Evolutionary conservation across 768 basidiomycete genomes (phyloP), one percentile per base, ranked within the genome.

Genomic region (Tulasnella sp.): DNA sequence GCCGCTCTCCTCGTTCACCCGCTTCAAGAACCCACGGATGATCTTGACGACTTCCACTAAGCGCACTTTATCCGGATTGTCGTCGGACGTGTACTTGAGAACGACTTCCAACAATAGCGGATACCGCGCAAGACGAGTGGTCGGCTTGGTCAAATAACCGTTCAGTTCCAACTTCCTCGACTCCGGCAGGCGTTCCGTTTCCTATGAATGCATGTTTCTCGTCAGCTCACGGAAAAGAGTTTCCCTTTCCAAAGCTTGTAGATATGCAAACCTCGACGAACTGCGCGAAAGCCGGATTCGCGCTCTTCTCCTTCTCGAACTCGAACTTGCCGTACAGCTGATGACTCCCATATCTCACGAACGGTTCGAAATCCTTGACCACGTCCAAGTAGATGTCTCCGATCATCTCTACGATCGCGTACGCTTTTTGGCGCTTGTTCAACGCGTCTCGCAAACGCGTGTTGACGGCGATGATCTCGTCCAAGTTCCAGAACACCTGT

Each of bases 291-390:
- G 88, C 91, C 5, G 90, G 87, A 81, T 99, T 99, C 67, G 89
- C 86, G 71, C 86, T 89, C 83, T 98, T 98, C 84, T 98, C 97
- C 84, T 93, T 96, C 83, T 99, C 97, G 79, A 99, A 98, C 81
- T 98, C 95, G 79, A 94, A 98, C 81, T 98, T 99, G 14, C 97
- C 97, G 78, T 96, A 98, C 72, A 98, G 82, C 80, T 99, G 97
- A 78, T 98, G 96, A 9, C 94, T 89, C 59, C 96, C 97, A 77
- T 98, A 99, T 39, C 87, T 88, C 64, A 98, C 95, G 77, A 98
- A 99, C 1, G 97, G 97, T 11, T 83, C 86, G 76, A 99, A 97
- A 78, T 90, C 86, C 0, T 92, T 92, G 1, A 95, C 92, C 26
- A 86, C 82, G 37, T 98, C 95, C 62, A 94, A 81, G 32, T 98